Evolutionary conservation across 805 yeast species (phyloP).

Genomic region (Candida montana): DNA sequence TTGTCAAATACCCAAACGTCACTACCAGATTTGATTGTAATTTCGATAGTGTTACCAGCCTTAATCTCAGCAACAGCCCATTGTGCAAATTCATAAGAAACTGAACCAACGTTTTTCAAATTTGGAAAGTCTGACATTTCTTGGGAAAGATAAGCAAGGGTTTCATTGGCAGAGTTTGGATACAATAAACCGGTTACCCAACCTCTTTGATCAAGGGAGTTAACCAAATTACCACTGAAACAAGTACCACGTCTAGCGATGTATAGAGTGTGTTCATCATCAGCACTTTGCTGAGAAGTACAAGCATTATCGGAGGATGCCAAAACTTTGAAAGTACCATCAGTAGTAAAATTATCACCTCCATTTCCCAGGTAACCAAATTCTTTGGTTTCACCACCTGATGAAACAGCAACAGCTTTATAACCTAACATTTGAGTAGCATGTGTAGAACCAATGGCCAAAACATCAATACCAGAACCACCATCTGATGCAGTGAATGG

Average conservation of each 20-base stretch:
- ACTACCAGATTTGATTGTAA: neutral
- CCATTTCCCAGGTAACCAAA: constrained; percentile 8
- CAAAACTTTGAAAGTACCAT: constrained; percentile 7
- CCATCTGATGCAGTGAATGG: constrained; percentile 12
- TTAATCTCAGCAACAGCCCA: constrained; percentile 8
- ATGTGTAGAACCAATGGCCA: constrained; percentile 14
- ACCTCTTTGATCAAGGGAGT: neutral
- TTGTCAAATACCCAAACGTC: neutral
- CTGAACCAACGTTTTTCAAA: constrained; percentile 3
- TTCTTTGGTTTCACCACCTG: constrained; percentile 8
- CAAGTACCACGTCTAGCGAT: constrained; percentile 8
- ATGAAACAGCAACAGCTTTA: constrained; percentile 7
- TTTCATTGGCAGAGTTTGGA: neutral
- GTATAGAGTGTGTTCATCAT: constrained; percentile 1
- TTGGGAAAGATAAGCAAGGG: neutral
- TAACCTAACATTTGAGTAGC: constrained; percentile 10
- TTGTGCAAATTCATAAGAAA: constrained; percentile 9
- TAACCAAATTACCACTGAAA: neutral
- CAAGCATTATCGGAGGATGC: constrained; percentile 8
- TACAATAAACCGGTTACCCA: neutral
- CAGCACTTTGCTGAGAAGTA: neutral
- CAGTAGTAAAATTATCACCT: constrained; percentile 1
- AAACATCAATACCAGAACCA: constrained; percentile 12
- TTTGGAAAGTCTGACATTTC: neutral
- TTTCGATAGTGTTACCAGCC: constrained; percentile 8